phyloP scores from a whole-genome alignment of 129 eudicot genomes.

The Pulicaria dysenterica region DNA sequence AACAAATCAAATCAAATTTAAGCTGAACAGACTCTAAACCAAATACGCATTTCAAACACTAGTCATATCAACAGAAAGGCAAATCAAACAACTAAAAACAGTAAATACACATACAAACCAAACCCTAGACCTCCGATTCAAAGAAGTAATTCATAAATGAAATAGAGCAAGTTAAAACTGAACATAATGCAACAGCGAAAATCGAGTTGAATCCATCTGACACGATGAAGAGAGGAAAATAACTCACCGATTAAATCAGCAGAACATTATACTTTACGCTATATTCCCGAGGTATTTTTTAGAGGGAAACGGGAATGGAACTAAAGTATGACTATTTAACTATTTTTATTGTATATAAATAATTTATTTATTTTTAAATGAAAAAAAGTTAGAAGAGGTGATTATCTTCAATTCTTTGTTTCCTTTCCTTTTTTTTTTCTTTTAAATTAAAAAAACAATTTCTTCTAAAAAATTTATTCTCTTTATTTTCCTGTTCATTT shows the following conservation, averaged over 20 bases:
- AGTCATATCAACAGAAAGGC: neutral
- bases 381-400: too few species aligned
- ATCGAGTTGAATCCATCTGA: conserved; percentile 17
- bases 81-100: conserved; percentile 17
- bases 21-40: conserved; percentile 2
- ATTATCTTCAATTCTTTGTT: too few species aligned
- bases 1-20: conserved; percentile 9
- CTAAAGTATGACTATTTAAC: too few species aligned
- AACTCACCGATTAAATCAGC: conserved; percentile 29
- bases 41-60: neutral
- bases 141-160: neutral
- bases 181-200: conserved; percentile 10
- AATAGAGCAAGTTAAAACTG: conserved; percentile 15
- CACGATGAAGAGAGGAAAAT: neutral
- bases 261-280: too few species aligned
- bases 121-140: conserved; percentile 22
- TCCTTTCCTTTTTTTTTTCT: too few species aligned
- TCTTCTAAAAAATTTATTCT: too few species aligned
- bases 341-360: too few species aligned
- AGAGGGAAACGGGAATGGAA: too few species aligned
- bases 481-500: too few species aligned
- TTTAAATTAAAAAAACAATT: too few species aligned
- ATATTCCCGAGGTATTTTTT: too few species aligned
- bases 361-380: too few species aligned
- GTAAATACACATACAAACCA: conserved; percentile 10